Evolutionary conservation across 2,329 filamentous ascomycete genomes (phyloP), one percentile per base, ranked within the genome.

Genomic region (Ceratocystis diversiconidia): DNA sequence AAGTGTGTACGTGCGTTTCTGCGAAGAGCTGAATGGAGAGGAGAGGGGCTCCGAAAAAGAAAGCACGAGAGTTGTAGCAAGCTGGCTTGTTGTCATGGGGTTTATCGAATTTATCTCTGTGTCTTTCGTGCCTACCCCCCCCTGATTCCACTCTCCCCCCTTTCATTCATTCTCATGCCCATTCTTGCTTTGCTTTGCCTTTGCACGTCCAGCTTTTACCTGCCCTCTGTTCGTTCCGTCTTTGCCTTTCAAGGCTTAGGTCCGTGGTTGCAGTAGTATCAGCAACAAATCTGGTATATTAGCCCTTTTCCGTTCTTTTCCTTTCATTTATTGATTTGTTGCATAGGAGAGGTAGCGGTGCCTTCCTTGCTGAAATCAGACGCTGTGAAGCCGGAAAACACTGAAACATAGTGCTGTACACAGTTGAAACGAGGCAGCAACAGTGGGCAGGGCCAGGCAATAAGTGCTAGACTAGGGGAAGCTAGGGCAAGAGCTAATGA

Each of bases 111-210:
- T 41, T 41, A 41, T 19, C 48, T 22, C 5, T 12, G n/a, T 52
- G n/a, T 19, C 48, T 52, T 25, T 19, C n/a, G 48, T 25, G n/a
- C n/a, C 46, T 52, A n/a, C 50, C 50, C 52, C 22, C 50, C 52
- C 52, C 52, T 32, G 8, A 30, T 30, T n/a, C 52, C 28, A 57
- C 52, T 57, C 15, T 57, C 30, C 17, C 52, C 52, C 52, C 28
- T 52, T 50, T 63, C 61, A 50, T 50, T 52, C 63, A 64, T 62
- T 50, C 41, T 41, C 61, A 25, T 19, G 17, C 10, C 4, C 36
- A 41, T 41, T 41, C 36, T 41, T 50, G 36, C 32, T 2, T 10
- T 19, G n/a, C 5, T 19, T 48, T 50, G 46, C 48, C 7, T 52
- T 25, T 25, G 48, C 48, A 22, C 48, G 10, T 41, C 36, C 12